Base-by-base conservation (phyloP, 75 land plant species). In the Larix kaempferi region DNA sequence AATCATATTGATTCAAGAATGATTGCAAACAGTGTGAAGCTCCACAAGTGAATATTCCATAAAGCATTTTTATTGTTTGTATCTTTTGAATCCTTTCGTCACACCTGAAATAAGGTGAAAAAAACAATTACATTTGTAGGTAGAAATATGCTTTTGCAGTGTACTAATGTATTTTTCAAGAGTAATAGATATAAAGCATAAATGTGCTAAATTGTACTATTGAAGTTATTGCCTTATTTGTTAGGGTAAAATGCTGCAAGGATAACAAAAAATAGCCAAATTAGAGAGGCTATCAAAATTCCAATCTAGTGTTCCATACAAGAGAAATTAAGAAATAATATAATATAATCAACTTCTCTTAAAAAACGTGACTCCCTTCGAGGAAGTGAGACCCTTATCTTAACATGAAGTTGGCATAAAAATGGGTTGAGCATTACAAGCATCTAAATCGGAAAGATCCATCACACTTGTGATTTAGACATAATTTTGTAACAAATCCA, bases 1-100 rank as follows among this genome's bases (percentile, higher is more conserved):
- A 98, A 21, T 91, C 94, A 57, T 85, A 61, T 78, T 78, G 87
- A 78, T 90, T 90, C 56, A 98, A 86, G 60, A 98, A 98, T 19
- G 99, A 98, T 52, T 86, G 87, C 44, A 93, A 82, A 76, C 99
- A 98, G 58, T 92, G 96, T 52, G 98, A 90, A 33, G 99, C 99
- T 10, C 96, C 99, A 87, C 99, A 98, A 6, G 95, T 86, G 66
- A 85, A 93, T 25, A 98, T 88, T 29, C 99, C 99, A 44, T 98
- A 98, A 83, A 93, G 85, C 86, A 91, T 79, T 75, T 98, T 97
- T 74, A 98, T 84, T 35, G 89, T 93, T 80, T 91, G 93, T 71
- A 95, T 95, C 84, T 97, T 94, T 75, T 87, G 89, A 52, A 98
- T 85, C 27, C 93, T 89, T 59, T 95, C 98, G 58, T 95, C 98